Evolutionary conservation across 495 filamentous ascomycete species (phyloP).

Genomic region (Penicillium herquei): DNA sequence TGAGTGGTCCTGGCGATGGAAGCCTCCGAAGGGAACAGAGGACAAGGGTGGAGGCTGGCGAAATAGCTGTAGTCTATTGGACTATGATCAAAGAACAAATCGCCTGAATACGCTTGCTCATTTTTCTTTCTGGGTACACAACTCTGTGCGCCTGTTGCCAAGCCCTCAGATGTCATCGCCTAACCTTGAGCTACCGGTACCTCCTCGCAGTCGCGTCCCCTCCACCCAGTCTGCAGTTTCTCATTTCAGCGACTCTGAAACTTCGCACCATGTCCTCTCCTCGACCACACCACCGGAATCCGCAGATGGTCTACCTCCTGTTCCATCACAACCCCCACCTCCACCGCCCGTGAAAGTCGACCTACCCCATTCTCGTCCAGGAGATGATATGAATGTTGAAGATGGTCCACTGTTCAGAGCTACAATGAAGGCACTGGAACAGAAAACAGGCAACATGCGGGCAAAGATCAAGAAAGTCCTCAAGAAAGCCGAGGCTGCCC

Average conservation of each 20-base stretch:
- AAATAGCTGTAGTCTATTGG: conserved; percentile 92
- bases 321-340: conserved; percentile 44
- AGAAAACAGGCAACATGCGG: conserved; percentile 94
- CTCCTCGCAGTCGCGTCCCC: conserved; percentile 73
- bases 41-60: conserved; percentile 92
- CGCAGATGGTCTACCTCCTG: conserved; percentile 44
- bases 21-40: conserved; percentile 77
- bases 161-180: conserved; percentile 58
- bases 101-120: conserved; percentile 80
- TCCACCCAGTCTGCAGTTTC: conserved; percentile 82
- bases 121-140: conserved; percentile 94
- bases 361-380: conserved; percentile 78
- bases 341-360: conserved; percentile 72
- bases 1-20: conserved; percentile 96
- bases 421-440: conserved; percentile 94
- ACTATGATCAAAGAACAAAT: conserved; percentile 93
- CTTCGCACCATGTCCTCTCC: conserved; percentile 51
- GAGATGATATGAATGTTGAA: conserved; percentile 84
- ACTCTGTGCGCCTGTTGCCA: conserved; percentile 43
- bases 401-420: conserved; percentile 96
- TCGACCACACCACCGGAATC: conserved; percentile 62
- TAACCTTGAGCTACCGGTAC: conserved; percentile 66
- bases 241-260: conserved; percentile 65
- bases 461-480: conserved; percentile 93
- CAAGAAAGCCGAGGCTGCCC: conserved; percentile 83